Evolutionary conservation across 2,329 filamentous ascomycete species (phyloP).

Genomic region (Cladorrhinum sp.): DNA sequence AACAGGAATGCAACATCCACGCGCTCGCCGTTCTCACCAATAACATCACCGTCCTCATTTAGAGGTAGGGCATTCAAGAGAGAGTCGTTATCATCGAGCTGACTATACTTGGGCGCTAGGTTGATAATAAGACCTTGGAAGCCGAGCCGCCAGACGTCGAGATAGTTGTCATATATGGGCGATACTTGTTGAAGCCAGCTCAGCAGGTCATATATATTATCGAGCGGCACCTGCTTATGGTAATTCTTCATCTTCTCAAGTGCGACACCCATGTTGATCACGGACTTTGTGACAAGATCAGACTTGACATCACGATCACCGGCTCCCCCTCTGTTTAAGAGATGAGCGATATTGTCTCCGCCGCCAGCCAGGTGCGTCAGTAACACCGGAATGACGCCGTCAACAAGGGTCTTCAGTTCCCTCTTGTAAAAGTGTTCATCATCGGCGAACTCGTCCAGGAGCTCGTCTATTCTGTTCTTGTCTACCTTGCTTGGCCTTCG

Average conservation of each 20-base stretch:
- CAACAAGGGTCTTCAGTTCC: constrained; percentile 88
- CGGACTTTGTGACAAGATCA: constrained; percentile 72
- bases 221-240: constrained; percentile 76
- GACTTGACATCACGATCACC: constrained; percentile 45
- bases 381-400: constrained; percentile 91
- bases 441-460: constrained; percentile 74
- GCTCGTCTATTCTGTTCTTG: constrained; percentile 67
- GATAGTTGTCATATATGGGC: constrained; percentile 78
- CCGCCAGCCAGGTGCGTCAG: constrained; percentile 75
- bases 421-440: constrained; percentile 87
- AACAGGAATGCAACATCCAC: constrained; percentile 93
- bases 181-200: constrained; percentile 78
- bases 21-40: constrained; percentile 76
- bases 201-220: constrained; percentile 68
- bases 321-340: constrained; percentile 42
- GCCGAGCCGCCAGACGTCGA: constrained; percentile 84
- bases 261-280: constrained; percentile 89
- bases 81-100: constrained; percentile 57
- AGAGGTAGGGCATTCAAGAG: constrained; percentile 57
- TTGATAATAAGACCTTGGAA: constrained; percentile 96
- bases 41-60: constrained; percentile 63
- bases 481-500: constrained; percentile 65
- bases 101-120: constrained; percentile 64
- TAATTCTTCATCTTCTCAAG: constrained; percentile 78
- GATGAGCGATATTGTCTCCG: constrained; percentile 59